Base-by-base conservation (phyloP, 2,329 filamentous ascomycete species). In the Diplodia sapinea region DNA sequence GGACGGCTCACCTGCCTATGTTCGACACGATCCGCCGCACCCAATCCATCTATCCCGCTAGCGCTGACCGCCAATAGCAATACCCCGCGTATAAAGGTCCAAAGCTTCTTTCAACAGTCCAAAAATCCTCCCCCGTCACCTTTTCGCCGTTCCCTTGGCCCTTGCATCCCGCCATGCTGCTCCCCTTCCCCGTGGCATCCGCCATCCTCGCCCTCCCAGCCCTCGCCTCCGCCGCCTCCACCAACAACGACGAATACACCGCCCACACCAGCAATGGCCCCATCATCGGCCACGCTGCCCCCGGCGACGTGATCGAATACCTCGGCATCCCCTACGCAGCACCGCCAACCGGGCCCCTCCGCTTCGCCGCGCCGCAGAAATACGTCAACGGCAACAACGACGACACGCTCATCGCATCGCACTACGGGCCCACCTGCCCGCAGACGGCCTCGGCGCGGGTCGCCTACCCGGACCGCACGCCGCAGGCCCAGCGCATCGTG, bases 241-340 rank as follows among this genome's bases (percentile, higher is more conserved):
- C 31, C 8, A 6, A 12, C 52, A 17, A 20, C 15, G 15, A 38
- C 12, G 20, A 36, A 1, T 33, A 20, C 15, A 15, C 15, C 13
- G 57, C 29, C 31, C 8, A 33, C 23, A 62, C 57, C 15, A 51
- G 40, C 23, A 77, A 74, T 68, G 77, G 77, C 13, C 70, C 67
- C 1, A 72, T 79, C 40, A 69, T 75, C 50, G 77, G 78, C 12
- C 77, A 79, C 55, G 57, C 65, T 54, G 74, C 76, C 61, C 70
- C 67, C 36, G 71, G 65, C 2, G 65, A 54, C 38, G 74, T 77
- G 9, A 69, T 71, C 12, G 75, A 79, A 38, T 80, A 77, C 49
- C 67, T 79, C 20, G 78, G 77, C 20, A 76, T 79, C 43, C 74
- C 73, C 11, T 80, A 77, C 64, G 78, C 76, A 1, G 70, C 75